A percentile compares a stretch with the other conserved stretches of the same genome.
Conservation (phyloP, 345 rosid genomes). For the Clausena lansium region DNA sequence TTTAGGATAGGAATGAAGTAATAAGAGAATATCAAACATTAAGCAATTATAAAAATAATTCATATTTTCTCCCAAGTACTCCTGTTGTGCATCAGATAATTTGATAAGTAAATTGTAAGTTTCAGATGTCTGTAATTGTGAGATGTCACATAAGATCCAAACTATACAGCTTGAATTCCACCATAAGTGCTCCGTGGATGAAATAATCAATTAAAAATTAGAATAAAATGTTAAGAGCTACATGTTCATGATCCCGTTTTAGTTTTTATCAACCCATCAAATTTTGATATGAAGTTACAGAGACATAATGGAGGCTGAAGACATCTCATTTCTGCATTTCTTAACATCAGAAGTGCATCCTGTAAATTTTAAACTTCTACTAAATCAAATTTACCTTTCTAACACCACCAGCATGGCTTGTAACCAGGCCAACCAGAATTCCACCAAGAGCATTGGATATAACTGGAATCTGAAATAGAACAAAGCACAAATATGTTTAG, state of each 20-base stretch:
- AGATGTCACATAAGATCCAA: background rate
- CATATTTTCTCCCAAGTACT: background rate
- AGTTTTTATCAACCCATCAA: background rate
- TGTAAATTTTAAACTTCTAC: background rate
- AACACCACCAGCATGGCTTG: slow-evolving; percentile 96
- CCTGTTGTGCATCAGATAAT: background rate
- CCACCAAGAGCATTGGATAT: slow-evolving; percentile 85
- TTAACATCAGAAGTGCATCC: background rate
- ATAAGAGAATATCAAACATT: background rate
- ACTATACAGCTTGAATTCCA: background rate
- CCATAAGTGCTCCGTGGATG: background rate
- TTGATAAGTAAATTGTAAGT: background rate
- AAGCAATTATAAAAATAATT: background rate
- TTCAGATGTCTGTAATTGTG: background rate
- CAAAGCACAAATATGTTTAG: background rate
- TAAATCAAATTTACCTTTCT: slow-evolving; percentile 61
- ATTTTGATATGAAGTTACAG: background rate
- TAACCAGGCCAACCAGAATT: slow-evolving; percentile 92
- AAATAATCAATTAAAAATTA: background rate
- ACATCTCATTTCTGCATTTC: background rate
- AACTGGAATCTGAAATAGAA: slow-evolving; percentile 68
- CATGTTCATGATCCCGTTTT: background rate
- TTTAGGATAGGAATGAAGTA: background rate
- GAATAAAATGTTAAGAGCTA: background rate
- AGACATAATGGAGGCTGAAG: background rate